Evolutionary conservation across 176 grass and related monocot species (phyloP), one percentile per base, ranked within the genome.

Genomic region (Puya raimondii): DNA sequence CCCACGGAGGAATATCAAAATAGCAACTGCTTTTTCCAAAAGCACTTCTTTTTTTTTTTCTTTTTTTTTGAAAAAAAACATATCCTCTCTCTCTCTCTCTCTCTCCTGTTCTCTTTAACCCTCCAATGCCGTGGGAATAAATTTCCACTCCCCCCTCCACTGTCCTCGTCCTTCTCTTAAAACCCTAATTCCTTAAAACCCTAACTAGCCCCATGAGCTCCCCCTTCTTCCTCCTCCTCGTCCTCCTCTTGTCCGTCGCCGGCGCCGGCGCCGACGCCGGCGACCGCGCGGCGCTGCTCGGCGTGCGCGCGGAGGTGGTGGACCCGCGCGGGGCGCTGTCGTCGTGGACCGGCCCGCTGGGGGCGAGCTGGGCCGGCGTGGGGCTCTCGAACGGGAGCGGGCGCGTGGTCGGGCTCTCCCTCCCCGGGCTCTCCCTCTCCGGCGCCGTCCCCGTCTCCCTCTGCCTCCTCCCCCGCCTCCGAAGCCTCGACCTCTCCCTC

Each of bases 351-450:
- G 75, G 53, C 9, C 26, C 75, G 50, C 15, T 61, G 16, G 58
- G 75, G 53, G 11, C 33, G 42, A 52, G 23, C 66, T 77, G 65
- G 65, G 14, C 17, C 42, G 75, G 75, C 11, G 47, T 77, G 27
- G 3, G 18, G 9, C 69, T 65, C 75, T 14, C 48, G 29, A 77
- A 77, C 66, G 42, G 11, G 18, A 77, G 66, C 52, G 75, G 75
- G 27, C 66, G 65, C n/a, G 75, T 77, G 51, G 33, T 69, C 65
- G 50, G 53, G 4, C 8, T 77, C 27, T 12, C 49, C 18, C 66
- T 77, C 16, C 3, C 17, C 18, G 65, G 33, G 2, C 26, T 63
- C 23, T 51, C 17, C 42, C 75, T 77, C 51, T 69, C 66, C 0
- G 75, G 66, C 29, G 12, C 26, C 9, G 18, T 66, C 12, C 42